phyloP scores from a whole-genome alignment of 2,329 filamentous ascomycete species.

The Scopulariopsis brevicaulis region DNA sequence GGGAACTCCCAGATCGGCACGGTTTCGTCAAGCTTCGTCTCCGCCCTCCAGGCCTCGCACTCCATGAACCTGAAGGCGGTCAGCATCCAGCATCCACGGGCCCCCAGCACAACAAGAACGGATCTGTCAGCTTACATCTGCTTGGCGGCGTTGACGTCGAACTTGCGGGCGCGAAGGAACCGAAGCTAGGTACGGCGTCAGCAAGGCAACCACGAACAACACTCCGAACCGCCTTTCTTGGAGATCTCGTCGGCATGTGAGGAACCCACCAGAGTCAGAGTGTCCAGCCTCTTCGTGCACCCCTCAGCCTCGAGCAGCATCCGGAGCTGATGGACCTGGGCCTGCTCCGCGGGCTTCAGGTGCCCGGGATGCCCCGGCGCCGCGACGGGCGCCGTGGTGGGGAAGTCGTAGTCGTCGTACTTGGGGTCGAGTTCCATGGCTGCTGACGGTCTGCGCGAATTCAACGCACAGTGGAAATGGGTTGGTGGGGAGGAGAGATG shows the following conservation, averaged over 20 bases:
- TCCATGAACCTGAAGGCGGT: constrained; percentile 64
- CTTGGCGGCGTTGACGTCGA: constrained; percentile 74
- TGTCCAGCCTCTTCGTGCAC: constrained; percentile 77
- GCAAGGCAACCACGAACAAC: not conserved
- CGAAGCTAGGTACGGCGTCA: constrained; percentile 45
- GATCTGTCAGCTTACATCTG: constrained; percentile 56
- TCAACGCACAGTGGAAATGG: not conserved
- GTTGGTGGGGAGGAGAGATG: not conserved
- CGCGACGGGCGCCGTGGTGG: constrained; percentile 59
- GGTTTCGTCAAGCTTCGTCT: constrained; percentile 73
- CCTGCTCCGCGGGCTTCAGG: constrained; percentile 78
- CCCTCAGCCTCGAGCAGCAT: constrained; percentile 74
- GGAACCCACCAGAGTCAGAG: constrained; percentile 67
- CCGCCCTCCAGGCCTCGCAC: constrained; percentile 81
- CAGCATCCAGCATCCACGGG: not conserved
- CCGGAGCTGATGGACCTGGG: constrained; percentile 77
- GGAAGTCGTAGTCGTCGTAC: constrained; percentile 94
- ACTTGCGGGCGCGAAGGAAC: constrained; percentile 91
- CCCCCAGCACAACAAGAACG: not conserved
- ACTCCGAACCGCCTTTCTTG: not conserved
- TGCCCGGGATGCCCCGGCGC: constrained; percentile 78
- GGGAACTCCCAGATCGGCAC: constrained; percentile 75
- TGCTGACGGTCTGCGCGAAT: constrained; percentile 3
- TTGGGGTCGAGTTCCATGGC: constrained; percentile 64
- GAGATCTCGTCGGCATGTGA: not conserved